phyloP scores from a whole-genome alignment of 176 grass and related monocot species.

The Zea luxurians region DNA sequence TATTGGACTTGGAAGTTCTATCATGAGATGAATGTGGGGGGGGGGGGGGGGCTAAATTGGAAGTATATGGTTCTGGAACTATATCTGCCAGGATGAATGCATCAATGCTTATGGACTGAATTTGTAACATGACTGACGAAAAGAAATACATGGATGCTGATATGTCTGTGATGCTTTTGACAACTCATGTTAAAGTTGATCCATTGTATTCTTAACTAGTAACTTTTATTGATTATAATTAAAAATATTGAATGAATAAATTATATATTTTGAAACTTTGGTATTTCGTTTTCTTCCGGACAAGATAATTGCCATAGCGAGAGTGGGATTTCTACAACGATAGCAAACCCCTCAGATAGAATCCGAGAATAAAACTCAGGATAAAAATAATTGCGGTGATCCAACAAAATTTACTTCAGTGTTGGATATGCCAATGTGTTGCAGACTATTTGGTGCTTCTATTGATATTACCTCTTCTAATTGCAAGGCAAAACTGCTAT shows the following conservation, averaged over 20 bases:
- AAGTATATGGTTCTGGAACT: not conserved
- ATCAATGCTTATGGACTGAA: not conserved
- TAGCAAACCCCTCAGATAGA: too few species aligned
- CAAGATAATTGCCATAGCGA: too few species aligned
- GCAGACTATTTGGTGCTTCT: not conserved
- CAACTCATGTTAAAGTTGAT: not conserved
- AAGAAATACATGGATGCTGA: not conserved
- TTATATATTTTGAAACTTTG: too few species aligned
- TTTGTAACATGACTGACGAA: not conserved
- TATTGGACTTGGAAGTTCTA: not conserved
- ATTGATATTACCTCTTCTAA: conserved; percentile 4
- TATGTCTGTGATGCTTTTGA: not conserved
- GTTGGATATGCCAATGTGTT: conserved; percentile 5
- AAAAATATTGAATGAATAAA: not conserved
- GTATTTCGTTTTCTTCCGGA: too few species aligned
- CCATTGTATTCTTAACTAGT: not conserved
- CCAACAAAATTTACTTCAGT: too few species aligned
- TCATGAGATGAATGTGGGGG: not conserved
- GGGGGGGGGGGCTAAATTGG: not conserved
- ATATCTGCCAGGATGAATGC: not conserved
- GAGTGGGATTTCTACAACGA: too few species aligned
- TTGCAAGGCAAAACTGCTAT: not conserved
- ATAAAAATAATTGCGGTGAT: too few species aligned
- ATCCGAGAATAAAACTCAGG: too few species aligned
- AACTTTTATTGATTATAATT: not conserved